Evolutionary conservation across 345 rosid genomes (phyloP).

Genomic region (Salix udensis): DNA sequence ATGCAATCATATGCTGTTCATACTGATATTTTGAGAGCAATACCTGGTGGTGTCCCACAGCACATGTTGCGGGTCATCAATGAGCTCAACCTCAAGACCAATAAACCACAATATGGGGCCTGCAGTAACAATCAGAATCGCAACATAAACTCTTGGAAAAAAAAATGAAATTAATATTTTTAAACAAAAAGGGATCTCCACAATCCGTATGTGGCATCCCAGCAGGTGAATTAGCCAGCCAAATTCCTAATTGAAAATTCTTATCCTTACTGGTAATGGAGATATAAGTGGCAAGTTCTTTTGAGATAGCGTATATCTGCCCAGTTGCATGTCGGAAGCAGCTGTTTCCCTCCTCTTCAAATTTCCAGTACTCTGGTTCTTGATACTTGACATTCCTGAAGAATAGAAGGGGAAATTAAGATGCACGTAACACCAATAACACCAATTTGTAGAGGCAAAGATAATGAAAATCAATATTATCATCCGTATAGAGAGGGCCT

Average conservation of each 20-base stretch:
- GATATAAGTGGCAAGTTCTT: constrained; percentile 86
- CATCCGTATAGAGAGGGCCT: neutral
- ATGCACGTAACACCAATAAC: neutral
- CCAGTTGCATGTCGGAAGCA: constrained; percentile 98
- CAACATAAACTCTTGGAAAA: neutral
- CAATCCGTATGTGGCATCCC: neutral
- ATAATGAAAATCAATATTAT: constrained; percentile 3
- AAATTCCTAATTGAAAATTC: neutral
- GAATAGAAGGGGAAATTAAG: constrained; percentile 8
- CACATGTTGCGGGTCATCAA: constrained; percentile 82
- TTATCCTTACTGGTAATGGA: constrained; percentile 65
- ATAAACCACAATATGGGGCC: constrained; percentile 91
- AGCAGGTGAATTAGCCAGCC: neutral
- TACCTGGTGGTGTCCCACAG: constrained; percentile 98
- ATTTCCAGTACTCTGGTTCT: constrained; percentile 98
- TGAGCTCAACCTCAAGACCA: constrained; percentile 95
- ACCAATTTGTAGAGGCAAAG: neutral
- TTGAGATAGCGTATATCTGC: constrained; percentile 94
- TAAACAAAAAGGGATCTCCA: neutral
- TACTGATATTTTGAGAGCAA: neutral
- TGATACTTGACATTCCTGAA: constrained; percentile 87
- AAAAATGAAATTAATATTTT: neutral
- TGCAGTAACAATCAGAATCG: constrained; percentile 33
- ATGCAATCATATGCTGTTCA: neutral
- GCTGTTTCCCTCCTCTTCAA: constrained; percentile 92